Conservation (phyloP, 805 yeast genomes). For the Candida maltosa region DNA sequence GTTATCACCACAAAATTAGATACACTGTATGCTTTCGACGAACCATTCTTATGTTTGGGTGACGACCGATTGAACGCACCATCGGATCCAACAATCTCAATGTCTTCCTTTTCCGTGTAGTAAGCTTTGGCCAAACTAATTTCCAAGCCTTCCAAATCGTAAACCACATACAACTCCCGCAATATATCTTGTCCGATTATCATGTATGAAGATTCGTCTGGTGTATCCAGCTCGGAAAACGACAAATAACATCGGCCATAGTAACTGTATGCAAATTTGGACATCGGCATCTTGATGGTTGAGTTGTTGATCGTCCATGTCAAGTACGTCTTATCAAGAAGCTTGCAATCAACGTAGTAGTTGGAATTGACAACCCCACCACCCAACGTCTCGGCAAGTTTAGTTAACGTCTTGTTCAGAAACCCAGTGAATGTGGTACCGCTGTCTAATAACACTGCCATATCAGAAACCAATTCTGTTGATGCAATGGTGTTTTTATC, state of each 20-base stretch:
- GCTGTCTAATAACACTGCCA: slow-evolving; percentile 29
- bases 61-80: too few species aligned
- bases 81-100: slow-evolving; percentile 51
- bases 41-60: too few species aligned
- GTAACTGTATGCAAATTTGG: too few species aligned
- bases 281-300: slow-evolving; percentile 50
- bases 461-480: slow-evolving; percentile 15
- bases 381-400: slow-evolving; percentile 14
- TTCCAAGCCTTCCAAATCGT: slow-evolving; percentile 55
- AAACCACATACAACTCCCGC: slow-evolving; percentile 62
- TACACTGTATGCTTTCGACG: too few species aligned
- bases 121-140: slow-evolving; percentile 48
- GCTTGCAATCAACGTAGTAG: too few species aligned
- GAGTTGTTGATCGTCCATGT: slow-evolving; percentile 59
- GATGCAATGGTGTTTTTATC: slow-evolving; percentile 6
- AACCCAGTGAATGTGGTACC: slow-evolving; percentile 30
- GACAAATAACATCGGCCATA: too few species aligned
- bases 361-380: too few species aligned
- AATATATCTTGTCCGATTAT: slow-evolving; percentile 66
- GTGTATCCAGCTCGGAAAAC: slow-evolving; percentile 24
- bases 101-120: slow-evolving; percentile 30
- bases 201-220: slow-evolving; percentile 9
- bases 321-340: slow-evolving; percentile 13
- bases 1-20: too few species aligned
- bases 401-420: slow-evolving; percentile 52